Evolutionary conservation across 2,329 filamentous ascomycete species (phyloP), one percentile per base, ranked within the genome.

Genomic region (Penicillium sclerotiorum): DNA sequence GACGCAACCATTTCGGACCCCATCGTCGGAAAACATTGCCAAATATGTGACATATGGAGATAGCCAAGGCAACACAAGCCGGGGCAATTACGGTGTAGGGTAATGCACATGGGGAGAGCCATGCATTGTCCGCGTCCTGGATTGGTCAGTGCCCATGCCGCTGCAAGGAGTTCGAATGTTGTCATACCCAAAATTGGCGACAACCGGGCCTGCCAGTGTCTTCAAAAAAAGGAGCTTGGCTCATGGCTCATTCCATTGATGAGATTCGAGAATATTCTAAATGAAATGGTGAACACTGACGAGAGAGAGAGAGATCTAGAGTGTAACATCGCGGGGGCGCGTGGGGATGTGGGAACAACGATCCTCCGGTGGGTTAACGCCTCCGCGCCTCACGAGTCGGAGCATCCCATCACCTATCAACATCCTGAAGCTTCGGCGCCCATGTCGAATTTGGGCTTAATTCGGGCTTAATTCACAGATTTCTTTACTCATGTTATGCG

Each of bases 1-100:
- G 71, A 40, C 61, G 70, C 17, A 73, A 74, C 81, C 82, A 84
- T 67, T 58, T 65, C 27, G 81, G 77, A 35, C 71, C 67, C 59
- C 58, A 64, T 28, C 49, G 50, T 22, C 52, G 45, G 1, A 67
- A 36, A 1, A 62, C 30, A 20, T 58, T 55, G 5, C 53, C 56
- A n/a, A 70, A 33, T 8, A 71, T 6, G 49, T 72, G 64, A 21
- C 57, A 58, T 25, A 65, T 36, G 18, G 59, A 56, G 42, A 73
- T 52, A 9, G 65, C 13, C 8, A 62, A 36, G 18, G 66, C 49
- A 7, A 68, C 36, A 21, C 60, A 50, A 1, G 59, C 59, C 2
- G 70, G 70, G 5, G 67, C 48, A 8, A 58, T 53, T n/a, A 64
- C 61, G 25, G 72, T 39, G 45, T 69, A 72, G 6, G 58, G 62